Evolutionary conservation across 306 rosid species (phyloP).

Genomic region (Quercus parvula): DNA sequence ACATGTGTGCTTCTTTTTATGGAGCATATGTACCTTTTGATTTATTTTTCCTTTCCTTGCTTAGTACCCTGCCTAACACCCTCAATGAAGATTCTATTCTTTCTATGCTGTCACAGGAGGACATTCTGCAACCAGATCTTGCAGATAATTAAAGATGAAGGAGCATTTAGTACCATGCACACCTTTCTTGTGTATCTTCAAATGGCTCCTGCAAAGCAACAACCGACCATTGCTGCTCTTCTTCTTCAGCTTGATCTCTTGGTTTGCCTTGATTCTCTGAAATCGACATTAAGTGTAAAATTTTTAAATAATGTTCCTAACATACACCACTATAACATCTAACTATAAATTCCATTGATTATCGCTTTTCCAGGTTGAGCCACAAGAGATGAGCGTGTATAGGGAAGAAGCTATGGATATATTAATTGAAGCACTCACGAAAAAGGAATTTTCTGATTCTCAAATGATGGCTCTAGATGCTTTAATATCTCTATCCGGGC

Average conservation of each 20-base stretch:
- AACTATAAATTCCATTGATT: conserved; percentile 11
- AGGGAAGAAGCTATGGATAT: conserved; percentile 88
- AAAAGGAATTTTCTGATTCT: conserved; percentile 59
- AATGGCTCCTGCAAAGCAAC: conserved; percentile 92
- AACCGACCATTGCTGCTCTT: conserved; percentile 68
- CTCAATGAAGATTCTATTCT: not conserved
- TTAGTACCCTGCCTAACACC: not conserved
- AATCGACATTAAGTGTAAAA: not conserved
- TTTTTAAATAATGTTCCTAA: not conserved
- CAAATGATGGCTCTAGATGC: conserved; percentile 70
- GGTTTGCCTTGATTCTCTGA: conserved; percentile 42
- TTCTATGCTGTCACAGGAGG: conserved; percentile 46
- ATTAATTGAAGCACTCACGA: conserved; percentile 68
- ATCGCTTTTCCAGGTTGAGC: conserved; percentile 61
- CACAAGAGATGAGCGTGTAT: conserved; percentile 90
- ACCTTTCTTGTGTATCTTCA: conserved; percentile 85
- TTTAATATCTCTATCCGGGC: conserved; percentile 69
- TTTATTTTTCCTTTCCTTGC: not conserved
- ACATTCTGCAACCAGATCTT: conserved; percentile 64
- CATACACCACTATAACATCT: not conserved
- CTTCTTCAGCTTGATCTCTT: conserved; percentile 96
- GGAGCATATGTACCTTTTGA: not conserved
- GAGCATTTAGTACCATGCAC: conserved; percentile 88
- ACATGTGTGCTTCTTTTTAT: not conserved
- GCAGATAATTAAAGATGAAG: conserved; percentile 79